Evolutionary conservation across 805 yeast species (phyloP).

Genomic region (Saccharomyces paradoxus): DNA sequence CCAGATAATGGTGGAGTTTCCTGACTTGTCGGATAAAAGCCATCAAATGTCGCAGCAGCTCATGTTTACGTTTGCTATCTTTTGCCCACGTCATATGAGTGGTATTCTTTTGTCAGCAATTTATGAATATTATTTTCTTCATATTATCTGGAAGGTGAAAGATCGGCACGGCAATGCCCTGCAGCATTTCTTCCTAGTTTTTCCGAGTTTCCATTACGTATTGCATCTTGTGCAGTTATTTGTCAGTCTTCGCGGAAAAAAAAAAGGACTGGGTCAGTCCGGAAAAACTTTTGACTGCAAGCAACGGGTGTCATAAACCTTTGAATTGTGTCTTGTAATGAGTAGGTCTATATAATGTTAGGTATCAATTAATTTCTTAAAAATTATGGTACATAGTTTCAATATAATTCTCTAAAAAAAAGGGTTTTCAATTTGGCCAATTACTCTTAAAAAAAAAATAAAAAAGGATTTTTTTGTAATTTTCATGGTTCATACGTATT

Average conservation of each 20-base stretch:
- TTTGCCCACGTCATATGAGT: slow-evolving; percentile 44
- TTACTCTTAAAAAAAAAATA: background rate
- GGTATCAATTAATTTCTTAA: background rate
- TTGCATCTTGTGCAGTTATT: slow-evolving; percentile 54
- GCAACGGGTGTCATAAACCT: background rate
- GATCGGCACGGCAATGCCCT: background rate
- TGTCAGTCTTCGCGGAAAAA: slow-evolving; percentile 37
- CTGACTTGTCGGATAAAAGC: background rate
- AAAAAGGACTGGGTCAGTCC: background rate
- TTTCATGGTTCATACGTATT: background rate
- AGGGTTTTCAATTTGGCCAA: too few species aligned
- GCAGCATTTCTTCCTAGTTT: background rate
- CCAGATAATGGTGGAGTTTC: background rate
- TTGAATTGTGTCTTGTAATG: background rate
- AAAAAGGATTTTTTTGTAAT: background rate
- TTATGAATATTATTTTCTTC: background rate
- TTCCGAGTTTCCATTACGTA: background rate
- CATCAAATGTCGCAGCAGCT: slow-evolving; percentile 33
- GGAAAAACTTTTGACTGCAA: background rate
- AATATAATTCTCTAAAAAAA: background rate
- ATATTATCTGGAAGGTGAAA: background rate
- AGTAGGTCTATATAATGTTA: background rate
- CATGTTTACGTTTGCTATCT: slow-evolving; percentile 52
- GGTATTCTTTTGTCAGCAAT: slow-evolving; percentile 50
- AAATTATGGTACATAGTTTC: background rate